These are phyloP conservation scores for Xylariaceae sp. DNA, from an alignment of 2,329 filamentous ascomycete species.

Conservation along the genomic window DNA sequence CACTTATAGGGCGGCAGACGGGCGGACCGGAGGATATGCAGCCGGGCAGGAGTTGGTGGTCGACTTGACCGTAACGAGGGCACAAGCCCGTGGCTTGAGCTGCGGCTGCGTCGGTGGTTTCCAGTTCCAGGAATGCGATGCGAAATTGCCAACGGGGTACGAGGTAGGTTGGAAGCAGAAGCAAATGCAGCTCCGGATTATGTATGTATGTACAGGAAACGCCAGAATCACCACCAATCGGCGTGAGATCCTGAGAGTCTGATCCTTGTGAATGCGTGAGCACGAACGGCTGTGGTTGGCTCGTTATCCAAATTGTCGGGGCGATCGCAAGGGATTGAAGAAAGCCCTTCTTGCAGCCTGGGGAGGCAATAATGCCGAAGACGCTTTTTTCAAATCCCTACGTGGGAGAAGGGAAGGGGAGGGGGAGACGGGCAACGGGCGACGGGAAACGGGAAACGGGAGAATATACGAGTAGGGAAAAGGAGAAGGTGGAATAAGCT, in stretches of 20 bases:
- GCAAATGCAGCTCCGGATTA: background rate
- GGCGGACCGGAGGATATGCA: background rate
- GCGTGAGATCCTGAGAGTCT: background rate
- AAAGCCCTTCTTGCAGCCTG: background rate
- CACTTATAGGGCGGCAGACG: background rate
- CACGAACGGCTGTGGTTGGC: background rate
- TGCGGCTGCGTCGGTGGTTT: conserved; percentile 20
- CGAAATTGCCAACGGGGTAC: conserved; percentile 10
- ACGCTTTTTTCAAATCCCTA: too few species aligned
- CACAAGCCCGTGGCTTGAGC: conserved; percentile 6
- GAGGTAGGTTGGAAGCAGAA: background rate
- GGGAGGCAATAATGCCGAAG: background rate
- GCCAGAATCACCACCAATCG: background rate
- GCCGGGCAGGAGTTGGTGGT: background rate
- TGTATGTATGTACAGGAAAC: too few species aligned
- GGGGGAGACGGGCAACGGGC: too few species aligned
- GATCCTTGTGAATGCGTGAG: background rate
- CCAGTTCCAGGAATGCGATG: conserved; percentile 26
- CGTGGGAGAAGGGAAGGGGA: background rate
- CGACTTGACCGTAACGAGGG: background rate
- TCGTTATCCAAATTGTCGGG: background rate
- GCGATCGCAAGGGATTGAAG: background rate
- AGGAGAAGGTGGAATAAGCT: background rate
- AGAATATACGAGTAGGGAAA: background rate
- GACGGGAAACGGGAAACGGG: background rate